Conservation (phyloP, 768 basidiomycete species). For the Pleurotus cornucopiae region DNA sequence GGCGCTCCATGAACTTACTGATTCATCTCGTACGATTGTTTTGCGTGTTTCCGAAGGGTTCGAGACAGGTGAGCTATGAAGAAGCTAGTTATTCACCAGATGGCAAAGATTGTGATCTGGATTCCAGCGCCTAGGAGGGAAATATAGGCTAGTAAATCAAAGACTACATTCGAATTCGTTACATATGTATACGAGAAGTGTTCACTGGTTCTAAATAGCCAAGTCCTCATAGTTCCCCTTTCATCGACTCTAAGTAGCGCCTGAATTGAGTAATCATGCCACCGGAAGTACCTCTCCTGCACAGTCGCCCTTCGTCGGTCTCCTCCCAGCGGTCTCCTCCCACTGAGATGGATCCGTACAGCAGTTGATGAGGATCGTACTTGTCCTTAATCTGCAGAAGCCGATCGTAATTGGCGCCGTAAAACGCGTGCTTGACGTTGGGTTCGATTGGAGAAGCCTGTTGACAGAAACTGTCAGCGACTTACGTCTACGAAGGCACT, state of each 20-base stretch:
- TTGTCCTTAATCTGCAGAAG: background rate
- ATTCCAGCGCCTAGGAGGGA: no score
- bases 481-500: background rate
- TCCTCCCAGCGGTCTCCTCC: conserved; percentile 1
- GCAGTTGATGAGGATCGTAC: background rate
- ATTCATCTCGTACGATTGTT: no score
- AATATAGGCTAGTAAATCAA: no score
- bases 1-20: no score
- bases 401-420: background rate
- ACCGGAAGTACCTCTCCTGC: background rate
- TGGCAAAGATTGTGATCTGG: no score
- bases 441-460: conserved; percentile 1
- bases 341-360: background rate
- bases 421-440: conserved; percentile 1
- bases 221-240: background rate
- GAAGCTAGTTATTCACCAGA: no score
- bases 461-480: background rate
- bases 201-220: no score
- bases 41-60: no score
- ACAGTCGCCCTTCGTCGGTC: background rate
- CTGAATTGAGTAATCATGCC: background rate
- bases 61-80: no score
- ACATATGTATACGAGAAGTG: no score
- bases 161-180: no score
- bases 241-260: background rate